Base-by-base conservation (phyloP, 1,139 yeast genomes). In the Sugiyamaella castrensis region DNA sequence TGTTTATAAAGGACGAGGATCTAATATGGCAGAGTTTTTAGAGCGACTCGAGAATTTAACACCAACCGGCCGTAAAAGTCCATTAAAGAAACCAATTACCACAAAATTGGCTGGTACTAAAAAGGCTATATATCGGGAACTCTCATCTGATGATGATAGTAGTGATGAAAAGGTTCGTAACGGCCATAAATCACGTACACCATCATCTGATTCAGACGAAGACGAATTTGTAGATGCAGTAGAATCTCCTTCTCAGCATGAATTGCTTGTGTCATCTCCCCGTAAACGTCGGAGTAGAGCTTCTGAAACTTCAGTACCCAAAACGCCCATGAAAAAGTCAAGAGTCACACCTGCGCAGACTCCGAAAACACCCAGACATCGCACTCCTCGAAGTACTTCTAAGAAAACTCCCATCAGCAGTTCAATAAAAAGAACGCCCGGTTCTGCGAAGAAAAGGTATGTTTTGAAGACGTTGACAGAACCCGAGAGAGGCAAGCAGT, bases 1-100 rank as follows among this genome's bases (percentile, higher is more conserved):
- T 28, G 15, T 53, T 24, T 53, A 55, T 33, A 40, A 43, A 6
- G 54, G 55, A 4, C 33, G 50, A n/a, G 43, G 47, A 11, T 48
- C 52, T 8, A 53, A 52, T 34, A 47, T 48, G 42, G 34, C 29
- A n/a, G 44, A 28, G 13, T 40, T 53, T 24, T 10, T 42, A 13
- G 19, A 32, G 10, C 10, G 12, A 33, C 28, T 52, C n/a, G 43
- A 43, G 16, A 40, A 43, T 10, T 40, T 47, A 19, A 37, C 46
- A 8, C 50, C 46, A 13, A 13, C 27, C 4, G 36, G 12, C 34
- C 12, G 34, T 31, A n/a, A 31, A 31, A 19, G 3, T 5, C 24
- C 24, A 19, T 4, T 19, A 4, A 19, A 19, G 5, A 19, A 19
- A 19, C 24, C 24, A 19, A 5, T 19, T 5, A 19, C 24, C 24